Base-by-base conservation (phyloP, 148 eudicot species). In the Polygonum aviculare region DNA sequence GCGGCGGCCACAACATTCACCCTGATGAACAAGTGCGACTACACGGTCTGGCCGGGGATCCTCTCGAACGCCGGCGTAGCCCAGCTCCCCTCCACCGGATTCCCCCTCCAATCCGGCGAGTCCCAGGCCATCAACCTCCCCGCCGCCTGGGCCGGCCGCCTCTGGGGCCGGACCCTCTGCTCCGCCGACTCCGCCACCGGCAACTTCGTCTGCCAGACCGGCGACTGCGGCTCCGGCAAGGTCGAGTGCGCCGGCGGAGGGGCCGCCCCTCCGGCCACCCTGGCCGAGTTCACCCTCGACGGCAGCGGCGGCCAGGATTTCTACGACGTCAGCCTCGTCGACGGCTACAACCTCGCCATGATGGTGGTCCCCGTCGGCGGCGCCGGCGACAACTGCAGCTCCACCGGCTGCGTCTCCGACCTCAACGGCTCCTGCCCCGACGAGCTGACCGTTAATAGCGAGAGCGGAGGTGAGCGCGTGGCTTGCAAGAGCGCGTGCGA, bases 281-380 rank as follows among this genome's bases (percentile, higher is more conserved):
- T 91, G 0, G 91, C 91, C 0, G 96, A 91, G 75, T 87, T 91
- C 81, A 89, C 88, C 0, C 85, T 91, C 3, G 75, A 82, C 80
- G 91, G 90, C 3, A 72, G 44, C 36, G 81, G 76, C 22, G 91
- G 91, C 11, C 65, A 82, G 77, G 93, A 89, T 40, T 91, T 91
- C 82, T 91, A 74, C 55, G 97, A 91, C 50, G 93, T 91, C 21
- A 91, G 97, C 81, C 83, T 91, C 9, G 97, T 91, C 18, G 97
- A 91, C 78, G 97, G 97, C 31, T 91, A 91, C 81, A 91, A 91
- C 57, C 85, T 91, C 2, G 87, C 97, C 11, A 85, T 91, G 87
- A 74, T 85, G 40, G 94, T 90, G 41, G 81, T 72, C 2, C 93
- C 97, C 0, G 80, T 74, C 19, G 90, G 90, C 4, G 97, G 91